phyloP scores from a whole-genome alignment of 106 monocot genomes.

The Dendrobium nobile region DNA sequence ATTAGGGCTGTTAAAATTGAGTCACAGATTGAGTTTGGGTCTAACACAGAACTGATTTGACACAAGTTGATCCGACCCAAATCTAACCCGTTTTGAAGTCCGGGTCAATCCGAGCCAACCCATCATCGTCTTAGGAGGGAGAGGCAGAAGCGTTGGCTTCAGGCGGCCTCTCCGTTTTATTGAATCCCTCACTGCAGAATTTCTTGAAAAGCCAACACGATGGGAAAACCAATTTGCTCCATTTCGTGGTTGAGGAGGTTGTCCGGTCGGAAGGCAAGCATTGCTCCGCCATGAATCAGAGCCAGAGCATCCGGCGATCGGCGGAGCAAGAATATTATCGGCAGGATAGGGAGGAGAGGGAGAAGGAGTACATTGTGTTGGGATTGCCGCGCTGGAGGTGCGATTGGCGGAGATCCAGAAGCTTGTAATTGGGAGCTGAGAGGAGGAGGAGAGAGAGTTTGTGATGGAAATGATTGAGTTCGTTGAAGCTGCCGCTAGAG shows the following conservation, averaged over 20 bases:
- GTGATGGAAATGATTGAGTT: slow-evolving; percentile 49
- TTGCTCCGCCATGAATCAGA: slow-evolving; percentile 39
- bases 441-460: slow-evolving; percentile 35
- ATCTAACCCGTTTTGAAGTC: no score
- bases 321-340: neutral
- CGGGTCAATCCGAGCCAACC: no score
- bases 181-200: no score
- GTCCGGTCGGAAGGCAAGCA: slow-evolving; percentile 80
- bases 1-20: no score
- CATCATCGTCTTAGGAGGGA: no score
- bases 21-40: no score
- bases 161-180: no score
- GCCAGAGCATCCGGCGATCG: slow-evolving; percentile 35
- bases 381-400: slow-evolving; percentile 29
- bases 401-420: slow-evolving; percentile 34
- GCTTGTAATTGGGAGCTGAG: slow-evolving; percentile 15
- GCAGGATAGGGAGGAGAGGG: slow-evolving; percentile 35
- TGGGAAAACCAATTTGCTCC: slow-evolving; percentile 77
- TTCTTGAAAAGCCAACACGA: slow-evolving; percentile 12
- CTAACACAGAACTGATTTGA: no score
- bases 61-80: no score
- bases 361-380: slow-evolving; percentile 53
- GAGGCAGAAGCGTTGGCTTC: no score
- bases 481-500: slow-evolving; percentile 32
- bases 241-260: slow-evolving; percentile 84